These are phyloP conservation scores for Tricholoma bakamatsutake DNA, from an alignment of 768 basidiomycete genomes.

Conservation along the genomic window DNA sequence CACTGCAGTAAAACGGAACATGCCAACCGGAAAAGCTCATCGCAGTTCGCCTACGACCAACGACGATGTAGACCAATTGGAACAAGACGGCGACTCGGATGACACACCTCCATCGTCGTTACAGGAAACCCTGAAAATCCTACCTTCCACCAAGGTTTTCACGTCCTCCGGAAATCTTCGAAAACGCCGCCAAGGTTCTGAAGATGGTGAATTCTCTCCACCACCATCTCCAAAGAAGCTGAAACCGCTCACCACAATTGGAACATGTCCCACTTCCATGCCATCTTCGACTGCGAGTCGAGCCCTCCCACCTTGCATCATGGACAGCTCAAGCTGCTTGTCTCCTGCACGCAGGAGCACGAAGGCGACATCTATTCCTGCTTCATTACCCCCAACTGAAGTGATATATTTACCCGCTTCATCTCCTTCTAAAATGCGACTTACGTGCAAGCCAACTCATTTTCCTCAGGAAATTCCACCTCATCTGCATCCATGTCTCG, in stretches of 20 bases:
- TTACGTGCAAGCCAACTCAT: slow-evolving; percentile 5
- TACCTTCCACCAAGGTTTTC: neutral
- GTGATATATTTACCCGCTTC: neutral
- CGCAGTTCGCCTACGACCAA: neutral
- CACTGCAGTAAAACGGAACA: neutral
- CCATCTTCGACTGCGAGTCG: slow-evolving; percentile 1
- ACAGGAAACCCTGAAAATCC: neutral
- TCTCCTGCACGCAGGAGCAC: neutral
- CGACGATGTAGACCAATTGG: neutral
- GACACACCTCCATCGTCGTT: neutral
- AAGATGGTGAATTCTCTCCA: neutral
- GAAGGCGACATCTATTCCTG: neutral
- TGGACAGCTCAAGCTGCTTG: neutral
- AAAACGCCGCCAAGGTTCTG: neutral
- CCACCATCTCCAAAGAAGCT: neutral
- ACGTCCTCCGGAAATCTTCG: neutral
- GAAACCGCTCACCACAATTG: neutral
- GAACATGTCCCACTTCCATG: neutral
- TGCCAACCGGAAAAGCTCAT: neutral
- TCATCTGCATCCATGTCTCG: slow-evolving; percentile 40
- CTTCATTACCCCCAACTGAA: slow-evolving; percentile 1
- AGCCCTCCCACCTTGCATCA: neutral
- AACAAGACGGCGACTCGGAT: neutral
- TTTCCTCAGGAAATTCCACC: slow-evolving; percentile 27
- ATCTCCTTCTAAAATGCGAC: slow-evolving; percentile 8